Evolutionary conservation across 2,329 filamentous ascomycete species (phyloP), one percentile per base, ranked within the genome.

Genomic region (Sporothrix curviconia): DNA sequence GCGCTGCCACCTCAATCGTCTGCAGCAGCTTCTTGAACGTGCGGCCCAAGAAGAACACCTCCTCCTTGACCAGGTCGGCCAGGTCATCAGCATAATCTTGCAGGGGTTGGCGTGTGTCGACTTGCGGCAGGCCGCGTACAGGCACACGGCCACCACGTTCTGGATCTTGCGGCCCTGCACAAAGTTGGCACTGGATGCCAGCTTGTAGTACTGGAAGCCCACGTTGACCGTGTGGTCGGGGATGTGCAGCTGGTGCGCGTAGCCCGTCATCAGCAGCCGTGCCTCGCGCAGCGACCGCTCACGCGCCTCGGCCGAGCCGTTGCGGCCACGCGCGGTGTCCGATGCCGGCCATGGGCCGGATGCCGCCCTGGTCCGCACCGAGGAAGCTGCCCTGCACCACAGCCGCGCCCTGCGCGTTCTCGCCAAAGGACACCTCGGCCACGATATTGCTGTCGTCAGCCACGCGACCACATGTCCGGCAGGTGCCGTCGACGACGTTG

Each of bases 11-110:
- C 60, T 88, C 85, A 63, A 89, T 83, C 24, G 89, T 78, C 49
- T 85, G 85, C 36, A 89, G 81, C 34, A 85, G 82, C 63, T 88
- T 84, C 70, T 95, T 95, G 78, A 95, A 97, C 28, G 90, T 89
- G 61, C 89, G 86, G 42, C 94, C 94, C 14, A 99, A 80, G 61
- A 89, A 87, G 73, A 95, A 99, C 24, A 99, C 92, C 64, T 96
- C 96, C 68, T 94, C 83, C 74, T 82, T 81, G 56, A 79, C 75
- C 60, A 92, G 79, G 68, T 99, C 94, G 12, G 94, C 90, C 68
- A 99, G 84, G 69, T 99, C 94, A 99, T 97, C 43, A 99, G 80
- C 87, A 99, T 92, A 64, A 94, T 80, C 42, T 86, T 88, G 68
- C 94, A 95, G 24, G 86, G 85, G 43, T 83, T 63, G 14, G 62